phyloP scores from a whole-genome alignment of 2,329 filamentous ascomycete species.

The Paraphoma chrysanthemicola region DNA sequence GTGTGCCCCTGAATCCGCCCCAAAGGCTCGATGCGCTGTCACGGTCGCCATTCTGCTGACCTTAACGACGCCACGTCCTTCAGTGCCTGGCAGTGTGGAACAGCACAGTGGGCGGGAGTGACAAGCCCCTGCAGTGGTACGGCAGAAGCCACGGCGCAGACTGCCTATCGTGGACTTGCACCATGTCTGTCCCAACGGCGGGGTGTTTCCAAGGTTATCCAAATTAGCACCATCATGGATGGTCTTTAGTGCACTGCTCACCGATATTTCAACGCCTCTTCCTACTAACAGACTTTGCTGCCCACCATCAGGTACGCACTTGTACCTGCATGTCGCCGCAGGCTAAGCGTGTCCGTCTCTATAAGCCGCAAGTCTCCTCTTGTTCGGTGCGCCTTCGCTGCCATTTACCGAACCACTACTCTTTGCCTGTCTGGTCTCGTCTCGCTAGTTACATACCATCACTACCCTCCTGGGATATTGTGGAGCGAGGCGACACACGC shows the following conservation, averaged over 20 bases:
- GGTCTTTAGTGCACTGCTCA: slow-evolving; percentile 30
- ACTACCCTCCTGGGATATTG: slow-evolving; percentile 28
- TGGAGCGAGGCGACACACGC: slow-evolving; percentile 40
- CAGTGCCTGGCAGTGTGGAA: slow-evolving; percentile 12
- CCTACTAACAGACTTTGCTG: slow-evolving; percentile 28
- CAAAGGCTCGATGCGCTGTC: slow-evolving; percentile 18
- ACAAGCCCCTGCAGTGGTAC: slow-evolving; percentile 30
- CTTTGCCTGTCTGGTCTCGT: slow-evolving; percentile 29
- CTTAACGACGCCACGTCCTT: slow-evolving; percentile 29
- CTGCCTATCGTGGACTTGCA: slow-evolving; percentile 33
- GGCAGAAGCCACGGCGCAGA: slow-evolving; percentile 33
- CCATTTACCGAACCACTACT: slow-evolving; percentile 30
- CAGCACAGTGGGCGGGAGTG: slow-evolving; percentile 23
- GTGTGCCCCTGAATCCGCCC: slow-evolving; percentile 19
- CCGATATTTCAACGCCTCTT: slow-evolving; percentile 39
- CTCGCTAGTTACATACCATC: slow-evolving; percentile 39
- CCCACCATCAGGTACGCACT: slow-evolving; percentile 28
- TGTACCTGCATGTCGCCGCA: slow-evolving; percentile 37
- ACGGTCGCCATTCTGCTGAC: slow-evolving; percentile 24
- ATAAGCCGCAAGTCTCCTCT: slow-evolving; percentile 36
- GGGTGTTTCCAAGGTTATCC: slow-evolving; percentile 32
- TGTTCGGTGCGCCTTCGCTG: slow-evolving; percentile 31
- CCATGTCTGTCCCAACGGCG: slow-evolving; percentile 29
- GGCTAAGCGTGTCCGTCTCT: slow-evolving; percentile 27
- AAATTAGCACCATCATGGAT: slow-evolving; percentile 34